Evolutionary conservation across 306 rosid species (phyloP), one percentile per base, ranked within the genome.

Genomic region (Trichosanthes truncata): DNA sequence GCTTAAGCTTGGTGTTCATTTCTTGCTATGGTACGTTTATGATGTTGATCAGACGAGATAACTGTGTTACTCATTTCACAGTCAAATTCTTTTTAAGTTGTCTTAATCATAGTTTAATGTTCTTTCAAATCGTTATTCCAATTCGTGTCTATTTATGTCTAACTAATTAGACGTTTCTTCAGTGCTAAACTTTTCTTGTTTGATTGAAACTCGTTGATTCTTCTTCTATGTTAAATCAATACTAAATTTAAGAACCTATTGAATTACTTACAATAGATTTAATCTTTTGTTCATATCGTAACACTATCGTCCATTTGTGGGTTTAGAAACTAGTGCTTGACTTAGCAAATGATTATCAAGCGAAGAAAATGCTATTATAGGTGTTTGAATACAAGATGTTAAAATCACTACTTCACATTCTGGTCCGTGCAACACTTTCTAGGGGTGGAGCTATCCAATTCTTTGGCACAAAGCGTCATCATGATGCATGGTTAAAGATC

Each of bases 381-480:
- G 10, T 23, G 3, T 9, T 57, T 10, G 33, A 57, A 11, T 21
- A 23, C 33, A 57, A 1, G 63, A 57, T 9, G 31, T 21, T 9
- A 57, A n/a, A 57, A 57, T 57, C 13, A 56, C 31, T n/a, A 29
- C 62, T 40, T 40, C 45, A 40, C 45, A 6, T 40, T 40, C 25
- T 40, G 52, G 40, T 55, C 55, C 21, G 78, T 61, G 51, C 66
- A 25, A 41, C 76, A 78, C 69, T 63, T 76, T 77, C 2, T 89
- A 94, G 98, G 97, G 98, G 97, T 26, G 92, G 91, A 78, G 97
- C 98, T 0, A 76, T 92, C 60, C 86, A 84, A 83, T 91, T 92
- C 85, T 78, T 92, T 45, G 97, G 97, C 72, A 92, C 98, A 49
- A 79, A 90, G 85, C 93, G 91, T 43, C 97, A 92, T 84, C 98